Base-by-base conservation (phyloP, 805 yeast genomes). In the Ogataea minuta region DNA sequence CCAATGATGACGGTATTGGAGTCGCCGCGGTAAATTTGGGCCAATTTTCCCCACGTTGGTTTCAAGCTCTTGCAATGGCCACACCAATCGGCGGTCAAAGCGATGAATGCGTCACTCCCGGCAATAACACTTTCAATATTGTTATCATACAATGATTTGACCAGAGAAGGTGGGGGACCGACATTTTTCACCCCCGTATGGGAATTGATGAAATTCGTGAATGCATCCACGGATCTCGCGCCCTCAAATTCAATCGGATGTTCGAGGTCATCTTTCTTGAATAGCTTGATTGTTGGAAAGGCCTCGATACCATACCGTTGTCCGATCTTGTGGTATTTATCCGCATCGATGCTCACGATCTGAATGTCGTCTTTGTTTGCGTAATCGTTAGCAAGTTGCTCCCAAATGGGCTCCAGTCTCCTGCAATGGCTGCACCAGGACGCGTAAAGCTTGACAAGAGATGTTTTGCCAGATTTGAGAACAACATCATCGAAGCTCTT, bases 381-480 rank as follows among this genome's bases (percentile, higher is more conserved):
- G 38, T 48, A 58, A 3, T 47, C 40, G n/a, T 46, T 41, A 4
- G 60, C 52, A 20, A 59, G 44, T 20, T 47, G 53, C 13, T 59
- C 60, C 63, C 68, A 70, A 3, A 68, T 64, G 5, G 87, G 87
- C 56, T 66, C 68, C 52, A 81, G 55, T 25, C 64, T 67, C 55
- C 74, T 75, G 56, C 89, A 81, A 57, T 81, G 87, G 25, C 78
- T 64, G 59, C 89, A 81, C 89, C 89, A 81, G 37, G 76, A 78
- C 8, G 89, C 85, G 51, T 73, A 80, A 49, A 79, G 81, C 66
- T 87, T 84, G 47, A 87, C 86, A 46, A 88, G 71, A 8, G 90
- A 75, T 53, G 80, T 83, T 70, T 83, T 84, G 23, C 75, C 79
- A 5, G 83, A 73, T 31, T 77, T 73, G 38, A 72, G 62, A 12